A percentile compares a stretch with the other conserved stretches of the same genome.
These are phyloP conservation scores for Penicillium turbatum DNA, from an alignment of 495 filamentous ascomycete species.

Conservation along the genomic window DNA sequence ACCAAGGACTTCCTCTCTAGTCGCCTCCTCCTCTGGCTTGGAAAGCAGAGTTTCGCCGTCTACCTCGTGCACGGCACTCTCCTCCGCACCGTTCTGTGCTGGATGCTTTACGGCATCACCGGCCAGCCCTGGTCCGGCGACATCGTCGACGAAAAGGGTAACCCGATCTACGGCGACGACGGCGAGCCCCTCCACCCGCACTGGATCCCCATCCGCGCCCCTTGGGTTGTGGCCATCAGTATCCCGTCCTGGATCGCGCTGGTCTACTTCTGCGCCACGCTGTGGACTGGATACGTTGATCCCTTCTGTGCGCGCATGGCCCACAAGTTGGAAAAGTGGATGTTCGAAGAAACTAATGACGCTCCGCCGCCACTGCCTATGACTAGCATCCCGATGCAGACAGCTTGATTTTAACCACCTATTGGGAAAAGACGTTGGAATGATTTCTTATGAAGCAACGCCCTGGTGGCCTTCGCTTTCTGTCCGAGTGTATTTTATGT, in stretches of 20 bases:
- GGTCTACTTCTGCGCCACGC: constrained; percentile 51
- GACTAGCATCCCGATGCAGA: constrained; percentile 31
- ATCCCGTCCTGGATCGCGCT: constrained; percentile 55
- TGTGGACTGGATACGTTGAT: constrained; percentile 66
- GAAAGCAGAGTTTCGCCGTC: constrained; percentile 64
- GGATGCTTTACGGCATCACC: constrained; percentile 58
- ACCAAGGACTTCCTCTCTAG: constrained; percentile 54
- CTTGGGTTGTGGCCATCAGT: constrained; percentile 44
- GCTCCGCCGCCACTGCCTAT: constrained; percentile 34
- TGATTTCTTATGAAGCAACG: constrained; percentile 3
- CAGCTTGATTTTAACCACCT: constrained; percentile 26
- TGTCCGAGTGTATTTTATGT: background rate
- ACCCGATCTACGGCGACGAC: constrained; percentile 8
- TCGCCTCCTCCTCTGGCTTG: constrained; percentile 60
- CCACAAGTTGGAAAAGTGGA: constrained; percentile 50
- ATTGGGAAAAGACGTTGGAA: background rate
- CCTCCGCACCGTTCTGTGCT: constrained; percentile 57
- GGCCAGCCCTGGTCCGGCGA: constrained; percentile 46
- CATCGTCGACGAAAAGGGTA: constrained; percentile 35
- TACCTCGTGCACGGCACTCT: constrained; percentile 65
- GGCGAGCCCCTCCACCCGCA: constrained; percentile 11
- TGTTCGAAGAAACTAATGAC: constrained; percentile 52
- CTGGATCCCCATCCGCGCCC: constrained; percentile 35
- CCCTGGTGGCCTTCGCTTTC: constrained; percentile 5
- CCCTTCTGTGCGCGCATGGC: constrained; percentile 60